Evolutionary conservation across 768 basidiomycete genomes (phyloP).

Genomic region (Rhodosporidiobolus sp.): DNA sequence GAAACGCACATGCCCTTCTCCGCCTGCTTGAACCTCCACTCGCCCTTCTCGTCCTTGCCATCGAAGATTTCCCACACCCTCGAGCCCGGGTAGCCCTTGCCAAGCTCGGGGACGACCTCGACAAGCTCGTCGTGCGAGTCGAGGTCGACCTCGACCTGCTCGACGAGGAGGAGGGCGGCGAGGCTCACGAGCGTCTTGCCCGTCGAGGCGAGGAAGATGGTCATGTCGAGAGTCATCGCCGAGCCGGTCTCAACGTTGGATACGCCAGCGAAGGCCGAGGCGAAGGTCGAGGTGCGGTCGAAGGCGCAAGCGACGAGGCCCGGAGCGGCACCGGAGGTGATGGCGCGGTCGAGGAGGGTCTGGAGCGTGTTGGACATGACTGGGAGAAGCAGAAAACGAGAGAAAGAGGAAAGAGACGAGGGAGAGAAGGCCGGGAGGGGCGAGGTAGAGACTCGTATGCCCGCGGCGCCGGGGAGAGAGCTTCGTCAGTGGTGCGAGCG

Average conservation of each 20-base stretch:
- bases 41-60: constrained; percentile 23
- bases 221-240: neutral
- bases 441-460: no score
- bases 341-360: constrained; percentile 5
- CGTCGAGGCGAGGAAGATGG: constrained; percentile 7
- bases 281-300: neutral
- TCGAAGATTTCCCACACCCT: constrained; percentile 9
- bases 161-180: neutral
- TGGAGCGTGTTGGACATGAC: neutral
- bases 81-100: neutral
- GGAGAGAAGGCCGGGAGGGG: no score
- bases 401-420: no score
- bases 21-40: constrained; percentile 2
- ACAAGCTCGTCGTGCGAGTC: constrained; percentile 27
- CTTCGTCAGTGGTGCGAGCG: no score
- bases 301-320: constrained; percentile 20
- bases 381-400: no score
- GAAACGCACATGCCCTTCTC: constrained; percentile 9
- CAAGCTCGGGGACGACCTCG: constrained; percentile 22
- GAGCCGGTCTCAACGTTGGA: neutral
- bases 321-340: constrained; percentile 3
- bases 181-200: constrained; percentile 6
- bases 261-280: neutral
- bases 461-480: no score
- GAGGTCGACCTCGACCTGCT: constrained; percentile 16